phyloP scores from a whole-genome alignment of 768 basidiomycete species.

The Coprinopsis sp. region DNA sequence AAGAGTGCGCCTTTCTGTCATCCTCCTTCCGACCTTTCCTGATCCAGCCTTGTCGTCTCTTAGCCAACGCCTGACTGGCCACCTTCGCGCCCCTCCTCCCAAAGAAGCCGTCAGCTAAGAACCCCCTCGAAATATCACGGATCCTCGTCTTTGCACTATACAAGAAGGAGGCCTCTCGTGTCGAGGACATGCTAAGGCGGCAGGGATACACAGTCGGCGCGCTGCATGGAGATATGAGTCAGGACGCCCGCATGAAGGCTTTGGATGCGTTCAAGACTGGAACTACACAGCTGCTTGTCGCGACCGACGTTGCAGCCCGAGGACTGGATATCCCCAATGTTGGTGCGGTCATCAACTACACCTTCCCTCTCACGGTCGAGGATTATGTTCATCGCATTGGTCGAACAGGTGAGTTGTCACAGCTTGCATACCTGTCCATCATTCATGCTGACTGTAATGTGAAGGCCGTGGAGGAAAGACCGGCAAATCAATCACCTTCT shows the following conservation, averaged over 20 bases:
- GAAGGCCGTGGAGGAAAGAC: constrained; percentile 83
- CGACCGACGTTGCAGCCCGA: constrained; percentile 95
- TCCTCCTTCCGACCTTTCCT: not conserved
- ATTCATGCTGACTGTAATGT: constrained; percentile 2
- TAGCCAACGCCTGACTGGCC: constrained; percentile 57
- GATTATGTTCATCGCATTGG: constrained; percentile 90
- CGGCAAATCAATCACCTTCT: constrained; percentile 94
- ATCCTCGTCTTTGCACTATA: constrained; percentile 93
- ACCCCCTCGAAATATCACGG: constrained; percentile 47
- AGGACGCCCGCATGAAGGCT: constrained; percentile 77
- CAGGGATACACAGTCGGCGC: constrained; percentile 76
- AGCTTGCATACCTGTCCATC: not conserved
- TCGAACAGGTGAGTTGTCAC: constrained; percentile 60
- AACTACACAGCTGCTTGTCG: constrained; percentile 76
- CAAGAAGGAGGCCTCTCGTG: constrained; percentile 94
- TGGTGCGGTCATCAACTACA: constrained; percentile 90
- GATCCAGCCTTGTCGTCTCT: not conserved
- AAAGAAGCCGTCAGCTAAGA: constrained; percentile 44
- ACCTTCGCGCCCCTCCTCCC: constrained; percentile 53
- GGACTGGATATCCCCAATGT: constrained; percentile 98
- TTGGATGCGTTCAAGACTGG: constrained; percentile 85
- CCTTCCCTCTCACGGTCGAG: constrained; percentile 96
- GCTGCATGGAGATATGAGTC: constrained; percentile 89
- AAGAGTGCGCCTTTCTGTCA: constrained; percentile 62
- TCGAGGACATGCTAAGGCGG: constrained; percentile 71